These are phyloP conservation scores for Clitoria ternatea DNA, from an alignment of 306 rosid genomes.

Conservation along the genomic window DNA sequence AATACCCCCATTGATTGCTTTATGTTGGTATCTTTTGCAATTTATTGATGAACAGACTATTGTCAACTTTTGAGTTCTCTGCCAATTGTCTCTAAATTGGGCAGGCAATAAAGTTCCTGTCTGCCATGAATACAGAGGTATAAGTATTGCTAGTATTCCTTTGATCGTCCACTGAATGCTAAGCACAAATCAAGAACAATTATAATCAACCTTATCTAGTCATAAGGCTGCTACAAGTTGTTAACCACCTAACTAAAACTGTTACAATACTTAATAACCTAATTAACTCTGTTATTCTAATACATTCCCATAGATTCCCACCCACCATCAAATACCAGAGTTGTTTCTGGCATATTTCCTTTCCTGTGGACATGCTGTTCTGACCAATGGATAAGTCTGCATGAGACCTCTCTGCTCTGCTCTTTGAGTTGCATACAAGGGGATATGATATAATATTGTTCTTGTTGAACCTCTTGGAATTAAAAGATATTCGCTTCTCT, in stretches of 20 bases:
- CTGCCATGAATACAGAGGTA: not conserved
- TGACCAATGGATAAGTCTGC: not conserved
- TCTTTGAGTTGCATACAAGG: not conserved
- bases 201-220: not conserved
- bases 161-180: not conserved
- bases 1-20: not conserved
- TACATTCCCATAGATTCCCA: too few species aligned
- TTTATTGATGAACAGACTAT: not conserved
- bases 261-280: too few species aligned
- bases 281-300: too few species aligned
- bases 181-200: not conserved
- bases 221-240: constrained; percentile 9
- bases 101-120: not conserved
- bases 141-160: not conserved
- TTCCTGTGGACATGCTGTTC: not conserved
- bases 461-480: not conserved
- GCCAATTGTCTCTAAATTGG: not conserved
- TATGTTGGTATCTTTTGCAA: constrained; percentile 6
- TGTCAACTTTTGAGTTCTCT: not conserved
- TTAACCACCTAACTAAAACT: too few species aligned
- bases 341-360: not conserved
- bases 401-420: not conserved
- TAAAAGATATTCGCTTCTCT: not conserved
- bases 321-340: not conserved
- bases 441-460: not conserved